A percentile compares a stretch with the other conserved stretches of the same genome.
Evolutionary conservation across 345 rosid species (phyloP).

Genomic region (Aurinia saxatilis): DNA sequence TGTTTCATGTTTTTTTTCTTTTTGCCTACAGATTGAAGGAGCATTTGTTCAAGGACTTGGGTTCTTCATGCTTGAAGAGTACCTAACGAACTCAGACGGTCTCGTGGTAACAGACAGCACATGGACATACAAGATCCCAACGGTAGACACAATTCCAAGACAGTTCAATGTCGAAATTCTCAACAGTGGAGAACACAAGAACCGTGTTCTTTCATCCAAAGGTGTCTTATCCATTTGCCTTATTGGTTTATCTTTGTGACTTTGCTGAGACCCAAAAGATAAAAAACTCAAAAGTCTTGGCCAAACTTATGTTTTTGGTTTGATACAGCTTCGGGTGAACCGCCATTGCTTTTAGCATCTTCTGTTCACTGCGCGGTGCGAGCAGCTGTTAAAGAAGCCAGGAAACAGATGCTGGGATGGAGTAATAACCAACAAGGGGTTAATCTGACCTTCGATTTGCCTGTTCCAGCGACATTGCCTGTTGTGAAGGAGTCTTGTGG

Average conservation of each 20-base stretch:
- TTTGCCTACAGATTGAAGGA: slow-evolving; percentile 77
- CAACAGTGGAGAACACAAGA: slow-evolving; percentile 69
- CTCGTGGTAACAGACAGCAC: slow-evolving; percentile 61
- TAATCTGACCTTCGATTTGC: slow-evolving; percentile 39
- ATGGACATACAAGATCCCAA: slow-evolving; percentile 96
- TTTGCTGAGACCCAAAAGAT: not conserved
- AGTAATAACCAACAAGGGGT: slow-evolving; percentile 7
- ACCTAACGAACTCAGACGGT: slow-evolving; percentile 68
- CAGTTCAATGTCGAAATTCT: slow-evolving; percentile 72
- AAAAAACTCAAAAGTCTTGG: not conserved
- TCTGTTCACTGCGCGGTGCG: slow-evolving; percentile 81
- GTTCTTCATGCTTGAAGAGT: slow-evolving; percentile 90
- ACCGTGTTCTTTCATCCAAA: slow-evolving; percentile 87
- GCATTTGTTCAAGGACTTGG: slow-evolving; percentile 95
- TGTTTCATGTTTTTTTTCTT: not conserved
- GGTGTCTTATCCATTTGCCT: slow-evolving; percentile 31
- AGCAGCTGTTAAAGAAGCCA: slow-evolving; percentile 71
- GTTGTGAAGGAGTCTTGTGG: slow-evolving; percentile 72
- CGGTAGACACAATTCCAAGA: slow-evolving; percentile 79
- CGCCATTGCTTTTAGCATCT: slow-evolving; percentile 74
- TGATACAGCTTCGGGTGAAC: slow-evolving; percentile 89
- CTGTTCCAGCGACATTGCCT: slow-evolving; percentile 88
- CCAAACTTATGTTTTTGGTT: slow-evolving; percentile 15
- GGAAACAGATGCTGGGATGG: slow-evolving; percentile 54
- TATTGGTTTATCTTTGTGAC: not conserved